Evolutionary conservation across 2,329 filamentous ascomycete genomes (phyloP).

Genomic region (Botryotinia convoluta): DNA sequence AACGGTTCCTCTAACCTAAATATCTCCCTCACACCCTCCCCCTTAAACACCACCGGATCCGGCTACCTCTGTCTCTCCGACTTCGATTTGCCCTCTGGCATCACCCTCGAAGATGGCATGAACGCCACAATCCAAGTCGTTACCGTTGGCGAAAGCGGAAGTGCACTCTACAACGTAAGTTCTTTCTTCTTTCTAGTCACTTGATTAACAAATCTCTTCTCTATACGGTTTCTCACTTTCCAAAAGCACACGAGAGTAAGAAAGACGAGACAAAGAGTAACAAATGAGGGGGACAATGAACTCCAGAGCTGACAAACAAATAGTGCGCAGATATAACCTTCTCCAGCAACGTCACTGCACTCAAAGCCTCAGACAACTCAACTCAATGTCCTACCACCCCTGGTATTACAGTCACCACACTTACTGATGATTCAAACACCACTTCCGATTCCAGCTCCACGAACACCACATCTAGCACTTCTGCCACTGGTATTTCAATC

Average conservation of each 20-base stretch:
- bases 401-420: not conserved
- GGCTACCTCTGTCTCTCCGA: conserved; percentile 22
- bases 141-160: conserved; percentile 19
- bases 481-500: not conserved
- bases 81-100: conserved; percentile 10
- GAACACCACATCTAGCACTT: not conserved
- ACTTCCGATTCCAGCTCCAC: not conserved
- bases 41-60: conserved; percentile 20
- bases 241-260: not conserved
- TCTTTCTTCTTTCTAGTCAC: not conserved
- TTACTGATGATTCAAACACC: not conserved
- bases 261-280: not conserved
- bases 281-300: no score
- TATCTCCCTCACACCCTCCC: conserved; percentile 9
- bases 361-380: not conserved
- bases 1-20: conserved; percentile 23
- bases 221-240: not conserved
- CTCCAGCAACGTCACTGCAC: not conserved
- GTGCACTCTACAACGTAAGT: conserved; percentile 22
- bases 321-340: conserved; percentile 19
- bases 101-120: conserved; percentile 15
- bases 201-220: no score
- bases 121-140: conserved; percentile 23
- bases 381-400: conserved; percentile 11
- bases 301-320: not conserved